phyloP scores from a whole-genome alignment of 371 early-diverging fungal genomes.

The Fennellomyces sp. region DNA sequence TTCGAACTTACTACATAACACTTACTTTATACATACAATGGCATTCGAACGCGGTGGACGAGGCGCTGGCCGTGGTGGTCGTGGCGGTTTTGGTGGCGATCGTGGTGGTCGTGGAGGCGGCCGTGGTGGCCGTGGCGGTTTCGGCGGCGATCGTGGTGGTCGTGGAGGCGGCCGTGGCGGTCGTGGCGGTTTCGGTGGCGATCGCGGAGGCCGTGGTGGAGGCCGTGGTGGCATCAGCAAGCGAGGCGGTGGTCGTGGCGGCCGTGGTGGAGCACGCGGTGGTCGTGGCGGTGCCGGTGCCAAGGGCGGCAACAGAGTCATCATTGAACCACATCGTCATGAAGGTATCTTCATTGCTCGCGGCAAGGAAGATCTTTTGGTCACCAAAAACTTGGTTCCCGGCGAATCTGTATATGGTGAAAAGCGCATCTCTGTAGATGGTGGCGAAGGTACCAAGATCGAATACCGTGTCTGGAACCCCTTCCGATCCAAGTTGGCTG shows the following conservation, averaged over 20 bases:
- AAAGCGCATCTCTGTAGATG: conserved; percentile 97
- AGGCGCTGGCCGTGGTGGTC: conserved; percentile 51
- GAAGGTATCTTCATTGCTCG: conserved; percentile 96
- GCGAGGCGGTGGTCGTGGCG: conserved; percentile 31
- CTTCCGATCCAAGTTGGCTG: conserved; percentile 99
- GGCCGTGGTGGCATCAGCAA: conserved; percentile 20
- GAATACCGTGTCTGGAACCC: conserved; percentile 99
- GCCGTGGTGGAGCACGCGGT: conserved; percentile 52
- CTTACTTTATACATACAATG: conserved; percentile 16
- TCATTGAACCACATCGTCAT: conserved; percentile 98
- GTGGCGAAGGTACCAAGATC: conserved; percentile 93
- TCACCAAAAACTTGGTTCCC: conserved; percentile 98
- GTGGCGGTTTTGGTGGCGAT: conserved; percentile 58
- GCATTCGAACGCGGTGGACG: conserved; percentile 36
- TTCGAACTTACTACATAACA: too few relatives aligned
- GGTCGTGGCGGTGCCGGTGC: conserved; percentile 76
- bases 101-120: conserved; percentile 39
- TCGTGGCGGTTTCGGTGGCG: conserved; percentile 55
- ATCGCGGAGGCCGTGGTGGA: conserved; percentile 32
- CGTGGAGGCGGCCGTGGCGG: conserved; percentile 49
- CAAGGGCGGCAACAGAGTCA: conserved; percentile 88
- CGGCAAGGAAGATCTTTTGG: conserved; percentile 99
- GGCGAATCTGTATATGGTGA: conserved; percentile 99
- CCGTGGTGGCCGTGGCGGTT: conserved; percentile 46
- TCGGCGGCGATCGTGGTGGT: conserved; percentile 31